A percentile compares a stretch with the other conserved stretches of the same genome.
Evolutionary conservation across 2,329 filamentous ascomycete genomes (phyloP).

Genomic region (Colletotrichum sp.): DNA sequence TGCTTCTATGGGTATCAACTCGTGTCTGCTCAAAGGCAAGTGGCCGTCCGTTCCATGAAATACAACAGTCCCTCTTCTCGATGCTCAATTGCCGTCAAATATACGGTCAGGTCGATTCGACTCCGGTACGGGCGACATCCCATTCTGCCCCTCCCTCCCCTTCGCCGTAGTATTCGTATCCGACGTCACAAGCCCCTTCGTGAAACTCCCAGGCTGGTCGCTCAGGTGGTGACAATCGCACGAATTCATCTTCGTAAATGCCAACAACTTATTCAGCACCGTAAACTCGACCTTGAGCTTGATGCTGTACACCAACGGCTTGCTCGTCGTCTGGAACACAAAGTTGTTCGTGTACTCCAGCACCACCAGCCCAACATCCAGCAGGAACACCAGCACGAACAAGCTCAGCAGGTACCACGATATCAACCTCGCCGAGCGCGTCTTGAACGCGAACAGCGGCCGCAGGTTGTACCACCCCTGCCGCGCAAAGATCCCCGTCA

Average conservation of each 20-base stretch:
- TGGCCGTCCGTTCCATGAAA: not conserved
- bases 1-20: not conserved
- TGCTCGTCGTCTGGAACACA: constrained; percentile 22
- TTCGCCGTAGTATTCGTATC: not conserved
- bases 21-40: not conserved
- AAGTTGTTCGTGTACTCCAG: constrained; percentile 42
- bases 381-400: constrained; percentile 42
- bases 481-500: constrained; percentile 57
- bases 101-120: constrained; percentile 2
- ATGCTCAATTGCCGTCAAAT: not conserved
- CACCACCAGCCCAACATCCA: constrained; percentile 42
- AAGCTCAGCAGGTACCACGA: constrained; percentile 40
- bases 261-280: constrained; percentile 41
- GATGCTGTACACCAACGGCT: constrained; percentile 22
- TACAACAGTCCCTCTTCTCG: not conserved
- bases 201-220: not conserved
- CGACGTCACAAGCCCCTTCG: not conserved
- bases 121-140: not conserved
- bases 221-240: constrained; percentile 8
- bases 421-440: constrained; percentile 35
- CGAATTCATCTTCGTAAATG: constrained; percentile 11
- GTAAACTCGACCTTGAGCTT: constrained; percentile 49
- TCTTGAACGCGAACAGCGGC: constrained; percentile 38
- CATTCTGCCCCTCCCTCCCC: not conserved
- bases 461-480: constrained; percentile 43